Percentiles rank a stretch among this genome's conserved stretches.
Evolutionary conservation across 805 yeast genomes (phyloP).

Genomic region (Zygoascus bituminiphila): DNA sequence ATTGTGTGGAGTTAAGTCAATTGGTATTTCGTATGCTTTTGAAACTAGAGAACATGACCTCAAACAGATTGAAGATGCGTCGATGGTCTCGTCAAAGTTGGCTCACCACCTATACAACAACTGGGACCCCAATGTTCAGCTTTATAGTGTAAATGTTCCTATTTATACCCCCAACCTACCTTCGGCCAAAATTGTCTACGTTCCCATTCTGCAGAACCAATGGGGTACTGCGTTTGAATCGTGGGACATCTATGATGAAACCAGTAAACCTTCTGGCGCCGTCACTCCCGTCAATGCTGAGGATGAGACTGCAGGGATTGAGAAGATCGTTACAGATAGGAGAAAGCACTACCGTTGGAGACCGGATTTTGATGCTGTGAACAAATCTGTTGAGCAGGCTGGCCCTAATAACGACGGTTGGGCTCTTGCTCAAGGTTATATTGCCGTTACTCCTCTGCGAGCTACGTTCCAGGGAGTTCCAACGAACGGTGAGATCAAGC

Average conservation of each 20-base stretch:
- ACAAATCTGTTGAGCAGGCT: constrained; percentile 40
- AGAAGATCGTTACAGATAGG: constrained; percentile 22
- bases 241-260: constrained; percentile 15
- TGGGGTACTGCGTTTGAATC: constrained; percentile 63
- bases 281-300: constrained; percentile 29
- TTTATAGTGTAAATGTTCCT: constrained; percentile 83
- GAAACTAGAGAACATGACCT: constrained; percentile 42
- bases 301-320: constrained; percentile 28
- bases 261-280: constrained; percentile 2
- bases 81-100: constrained; percentile 56
- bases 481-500: constrained; percentile 47
- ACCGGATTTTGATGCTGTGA: constrained; percentile 70
- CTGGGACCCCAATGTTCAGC: constrained; percentile 54
- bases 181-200: constrained; percentile 56
- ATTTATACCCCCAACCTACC: constrained; percentile 44
- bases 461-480: constrained; percentile 62
- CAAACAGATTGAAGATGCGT: constrained; percentile 51
- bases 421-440: constrained; percentile 53
- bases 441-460: constrained; percentile 60
- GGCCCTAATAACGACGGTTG: constrained; percentile 57
- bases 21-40: constrained; percentile 86
- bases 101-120: constrained; percentile 48
- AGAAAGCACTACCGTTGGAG: constrained; percentile 62
- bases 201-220: constrained; percentile 72
- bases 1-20: constrained; percentile 49